These are phyloP conservation scores for Gossypium longicalyx DNA, from an alignment of 345 rosid species.

Conservation along the genomic window DNA sequence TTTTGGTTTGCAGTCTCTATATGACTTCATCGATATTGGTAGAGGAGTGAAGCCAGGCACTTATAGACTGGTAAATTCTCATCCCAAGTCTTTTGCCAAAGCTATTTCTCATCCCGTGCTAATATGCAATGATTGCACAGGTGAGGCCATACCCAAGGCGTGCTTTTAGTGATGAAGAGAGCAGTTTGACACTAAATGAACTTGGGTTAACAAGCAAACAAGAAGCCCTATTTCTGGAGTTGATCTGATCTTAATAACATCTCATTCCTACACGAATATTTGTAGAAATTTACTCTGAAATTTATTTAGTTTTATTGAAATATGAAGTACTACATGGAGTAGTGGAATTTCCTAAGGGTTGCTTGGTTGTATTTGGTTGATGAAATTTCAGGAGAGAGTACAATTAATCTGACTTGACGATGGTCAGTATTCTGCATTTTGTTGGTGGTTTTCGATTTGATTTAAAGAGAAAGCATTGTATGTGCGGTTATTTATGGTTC, in stretches of 20 bases:
- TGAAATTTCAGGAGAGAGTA: constrained; percentile 19
- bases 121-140: constrained; percentile 34
- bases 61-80: constrained; percentile 70
- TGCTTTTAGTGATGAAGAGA: constrained; percentile 81
- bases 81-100: background rate
- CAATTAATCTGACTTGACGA: background rate
- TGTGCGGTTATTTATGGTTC: background rate
- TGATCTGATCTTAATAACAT: constrained; percentile 34
- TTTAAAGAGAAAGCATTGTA: background rate
- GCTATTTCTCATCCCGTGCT: background rate
- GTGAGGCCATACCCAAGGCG: constrained; percentile 98
- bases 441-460: constrained; percentile 9
- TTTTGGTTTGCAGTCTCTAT: constrained; percentile 63
- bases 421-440: constrained; percentile 12
- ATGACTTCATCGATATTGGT: constrained; percentile 86
- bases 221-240: constrained; percentile 95
- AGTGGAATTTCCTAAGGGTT: constrained; percentile 1
- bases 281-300: constrained; percentile 10
- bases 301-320: constrained; percentile 8
- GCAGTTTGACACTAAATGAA: constrained; percentile 58
- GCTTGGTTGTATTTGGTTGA: constrained; percentile 11
- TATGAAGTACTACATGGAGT: constrained; percentile 10
- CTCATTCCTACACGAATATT: background rate
- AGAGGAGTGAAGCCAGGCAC: constrained; percentile 82
- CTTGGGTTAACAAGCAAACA: constrained; percentile 91